Evolutionary conservation across 2,329 filamentous ascomycete species (phyloP).

Genomic region (Thelonectria blattea): DNA sequence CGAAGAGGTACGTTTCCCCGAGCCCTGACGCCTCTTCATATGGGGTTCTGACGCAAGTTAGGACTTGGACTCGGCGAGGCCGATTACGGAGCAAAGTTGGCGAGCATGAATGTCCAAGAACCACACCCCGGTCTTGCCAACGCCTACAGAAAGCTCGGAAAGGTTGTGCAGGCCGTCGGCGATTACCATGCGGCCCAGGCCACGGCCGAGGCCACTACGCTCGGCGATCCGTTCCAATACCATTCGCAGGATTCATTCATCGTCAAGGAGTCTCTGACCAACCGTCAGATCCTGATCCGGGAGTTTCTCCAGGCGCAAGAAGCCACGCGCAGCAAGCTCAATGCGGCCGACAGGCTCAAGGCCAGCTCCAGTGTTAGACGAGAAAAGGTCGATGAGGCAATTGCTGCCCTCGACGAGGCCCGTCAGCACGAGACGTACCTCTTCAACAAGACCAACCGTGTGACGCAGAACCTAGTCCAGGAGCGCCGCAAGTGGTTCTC

Average conservation of each 20-base stretch:
- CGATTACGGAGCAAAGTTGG: slow-evolving; percentile 90
- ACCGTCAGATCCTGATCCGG: slow-evolving; percentile 93
- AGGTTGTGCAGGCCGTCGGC: slow-evolving; percentile 89
- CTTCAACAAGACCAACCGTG: slow-evolving; percentile 82
- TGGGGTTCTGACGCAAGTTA: slow-evolving; percentile 48
- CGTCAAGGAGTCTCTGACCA: slow-evolving; percentile 97
- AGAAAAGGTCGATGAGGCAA: slow-evolving; percentile 98
- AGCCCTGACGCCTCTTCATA: neutral
- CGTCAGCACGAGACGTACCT: slow-evolving; percentile 81
- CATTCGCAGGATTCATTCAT: slow-evolving; percentile 96
- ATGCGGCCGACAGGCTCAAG: slow-evolving; percentile 87
- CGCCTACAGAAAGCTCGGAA: slow-evolving; percentile 94
- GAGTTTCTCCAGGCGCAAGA: slow-evolving; percentile 93
- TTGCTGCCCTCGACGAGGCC: slow-evolving; percentile 86
- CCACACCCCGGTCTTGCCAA: slow-evolving; percentile 85
- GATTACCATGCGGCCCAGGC: slow-evolving; percentile 97
- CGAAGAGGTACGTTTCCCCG: slow-evolving; percentile 72
- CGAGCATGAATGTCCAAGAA: slow-evolving; percentile 86
- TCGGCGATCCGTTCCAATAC: slow-evolving; percentile 92
- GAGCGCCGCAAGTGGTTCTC: slow-evolving; percentile 93
- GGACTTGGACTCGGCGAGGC: slow-evolving; percentile 90
- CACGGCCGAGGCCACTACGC: slow-evolving; percentile 92
- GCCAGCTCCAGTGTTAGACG: slow-evolving; percentile 83
- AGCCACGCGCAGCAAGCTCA: slow-evolving; percentile 78
- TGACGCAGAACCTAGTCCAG: slow-evolving; percentile 85